Base-by-base conservation (phyloP, 2,329 filamentous ascomycete genomes). In the Beauveria caledonica region DNA sequence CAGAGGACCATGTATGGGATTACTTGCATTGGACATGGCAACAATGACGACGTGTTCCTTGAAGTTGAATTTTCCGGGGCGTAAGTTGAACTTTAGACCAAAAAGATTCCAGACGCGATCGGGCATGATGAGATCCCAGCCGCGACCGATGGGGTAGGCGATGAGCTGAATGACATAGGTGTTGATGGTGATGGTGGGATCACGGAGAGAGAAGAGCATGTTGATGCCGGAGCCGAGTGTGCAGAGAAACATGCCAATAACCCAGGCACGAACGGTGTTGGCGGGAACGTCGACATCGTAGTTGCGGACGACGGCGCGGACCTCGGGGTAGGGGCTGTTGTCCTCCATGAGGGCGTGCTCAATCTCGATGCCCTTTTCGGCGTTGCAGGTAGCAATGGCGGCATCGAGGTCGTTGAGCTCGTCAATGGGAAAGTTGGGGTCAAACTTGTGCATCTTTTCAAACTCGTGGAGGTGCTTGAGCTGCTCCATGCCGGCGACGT, bases 301-400 rank as follows among this genome's bases (percentile, higher is more conserved):
- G 68, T 87, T 87, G 62, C 82, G 76, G 19, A 88, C 85, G 19
- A 86, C 82, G 27, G 85, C 82, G 65, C 85, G 82, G 59, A 87
- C 85, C 73, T 87, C 85, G 42, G 84, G 83, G 67, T 87, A 88
- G 2, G 85, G 85, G 52, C 85, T 87, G 69, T 87, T 84, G 61
- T 87, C 84, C 68, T 86, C 78, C 67, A 86, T 76, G 61, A 82
- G 72, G 51, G 82, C 80, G 65, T 81, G 78, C 66, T 85, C 81
- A 64, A 86, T 78, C 62, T 80, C 78, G 54, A 81, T 71, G 59
- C 81, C 81, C 69, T 82, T 80, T 65, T 80, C 81, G 64, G 78
- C 75, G 70, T 85, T 81, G 62, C 78, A 76, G 2, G 78, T 78
- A 46, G 78, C 73, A 50, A 86, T 76, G 29, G 79, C 83, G 49